Evolutionary conservation across 2,329 filamentous ascomycete genomes (phyloP).

Genomic region (Calonectria fujianensis): DNA sequence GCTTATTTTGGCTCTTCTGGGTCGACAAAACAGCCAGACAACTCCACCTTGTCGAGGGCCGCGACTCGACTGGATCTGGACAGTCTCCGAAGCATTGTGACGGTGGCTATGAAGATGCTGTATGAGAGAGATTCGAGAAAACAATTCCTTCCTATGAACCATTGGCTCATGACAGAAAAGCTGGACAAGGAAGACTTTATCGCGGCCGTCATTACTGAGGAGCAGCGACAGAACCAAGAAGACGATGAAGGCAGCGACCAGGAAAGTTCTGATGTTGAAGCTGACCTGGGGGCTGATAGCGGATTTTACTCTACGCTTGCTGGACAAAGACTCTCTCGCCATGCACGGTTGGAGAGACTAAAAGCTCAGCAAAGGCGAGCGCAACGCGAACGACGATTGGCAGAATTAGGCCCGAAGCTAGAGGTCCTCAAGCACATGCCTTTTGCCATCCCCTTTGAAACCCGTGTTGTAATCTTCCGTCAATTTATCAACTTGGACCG

Average conservation of each 20-base stretch:
- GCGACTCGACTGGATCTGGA: constrained; percentile 76
- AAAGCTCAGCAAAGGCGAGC: constrained; percentile 79
- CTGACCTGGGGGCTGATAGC: constrained; percentile 54
- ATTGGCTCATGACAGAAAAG: constrained; percentile 94
- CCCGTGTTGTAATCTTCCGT: constrained; percentile 92
- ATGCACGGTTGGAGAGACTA: constrained; percentile 78
- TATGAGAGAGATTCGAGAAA: constrained; percentile 95
- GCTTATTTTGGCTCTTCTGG: constrained; percentile 53
- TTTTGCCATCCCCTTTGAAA: constrained; percentile 95
- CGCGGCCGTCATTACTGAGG: constrained; percentile 88
- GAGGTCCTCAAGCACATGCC: constrained; percentile 97
- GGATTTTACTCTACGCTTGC: constrained; percentile 62
- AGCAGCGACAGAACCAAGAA: constrained; percentile 83
- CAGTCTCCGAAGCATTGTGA: constrained; percentile 87
- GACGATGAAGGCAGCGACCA: constrained; percentile 62
- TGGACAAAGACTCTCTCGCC: constrained; percentile 76
- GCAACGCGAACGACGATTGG: constrained; percentile 82
- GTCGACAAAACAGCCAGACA: constrained; percentile 19
- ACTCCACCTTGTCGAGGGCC: background rate
- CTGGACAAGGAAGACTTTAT: constrained; percentile 95
- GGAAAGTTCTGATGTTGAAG: constrained; percentile 56
- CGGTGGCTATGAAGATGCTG: constrained; percentile 87
- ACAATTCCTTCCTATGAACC: constrained; percentile 85
- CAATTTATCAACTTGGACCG: constrained; percentile 90
- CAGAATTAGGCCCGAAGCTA: constrained; percentile 87